Base-by-base conservation (phyloP, 345 rosid genomes). In the Excoecaria cochinchinensis region DNA sequence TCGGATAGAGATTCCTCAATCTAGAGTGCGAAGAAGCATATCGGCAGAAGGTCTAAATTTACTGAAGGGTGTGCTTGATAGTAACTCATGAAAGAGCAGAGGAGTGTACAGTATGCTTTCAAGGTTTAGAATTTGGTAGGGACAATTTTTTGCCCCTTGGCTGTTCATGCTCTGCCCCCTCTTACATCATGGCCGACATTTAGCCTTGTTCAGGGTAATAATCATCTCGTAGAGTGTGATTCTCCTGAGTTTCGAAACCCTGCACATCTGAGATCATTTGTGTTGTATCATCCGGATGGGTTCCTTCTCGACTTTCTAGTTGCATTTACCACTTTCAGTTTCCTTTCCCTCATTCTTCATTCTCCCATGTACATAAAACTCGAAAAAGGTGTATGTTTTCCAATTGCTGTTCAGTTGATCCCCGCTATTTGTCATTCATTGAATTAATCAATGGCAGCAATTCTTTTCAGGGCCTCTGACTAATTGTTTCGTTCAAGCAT, bases 31-130 rank as follows among this genome's bases (percentile, higher is more conserved):
- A 63, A 75, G 95, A 76, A 95, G 97, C 80, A 92, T 95, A 80
- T 95, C 99, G 0, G 85, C 94, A 0, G 99, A 92, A 85, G 98
- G 96, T 57, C 84, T 93, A 76, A 89, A 93, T 82, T 78, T 92
- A 62, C 89, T 95, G 8, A 95, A 93, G 85, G 96, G 93, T 5
- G 91, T 82, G 25, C 82, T 92, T n/a, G 98, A 91, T 68, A n/a
- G 90, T 9, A 81, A 89, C 85, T 74, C 88, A 14, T 88, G 86
- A 77, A 87, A 71, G 70, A 19, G 12, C 11, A 60, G 56, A 52
- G 24, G n/a, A 22, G 69, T 73, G 24, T 77, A 51, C 51, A 72
- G 68, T 31, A 67, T 44, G 14, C 74, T 48, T 67, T 62, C 50
- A 22, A 57, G 72, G 25, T 21, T 65, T 15, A 31, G 31, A 46